Evolutionary conservation across 441 rosid species (phyloP), one percentile per base, ranked within the genome.

Genomic region (Populus trichocarpa): DNA sequence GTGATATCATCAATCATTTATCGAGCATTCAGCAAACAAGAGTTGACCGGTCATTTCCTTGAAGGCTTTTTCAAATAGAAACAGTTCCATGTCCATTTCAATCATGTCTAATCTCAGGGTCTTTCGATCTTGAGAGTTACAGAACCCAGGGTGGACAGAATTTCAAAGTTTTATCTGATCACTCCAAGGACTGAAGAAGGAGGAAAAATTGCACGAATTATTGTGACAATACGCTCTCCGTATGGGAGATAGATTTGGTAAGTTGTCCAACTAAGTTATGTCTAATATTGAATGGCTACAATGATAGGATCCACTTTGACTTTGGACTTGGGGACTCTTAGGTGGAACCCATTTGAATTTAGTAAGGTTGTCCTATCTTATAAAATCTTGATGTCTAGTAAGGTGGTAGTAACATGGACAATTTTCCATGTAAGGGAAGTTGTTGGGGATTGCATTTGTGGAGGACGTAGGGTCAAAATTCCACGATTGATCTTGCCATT

Each of bases 381-480:
- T 28, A 67, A 67, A 13, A 30, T 67, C 70, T 30, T 13, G 20
- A 67, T 16, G 70, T 67, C 22, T 4, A 22, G 28, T 22, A 61
- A 23, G 70, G 2, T 13, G 70, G 67, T 65, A 69, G 71, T 79
- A 35, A 35, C 63, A 75, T 79, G 74, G 81, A 71, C 69, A 77
- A 70, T 84, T 82, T 78, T 83, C 86, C 87, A 80, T 80, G 73
- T 72, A 84, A 36, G 28, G 78, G 86, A 81, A 76, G 86, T 84
- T 85, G 85, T 77, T 74, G 82, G 59, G 66, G 14, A 22, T 22
- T 61, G 66, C 14, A 22, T 71, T 87, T 78, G 89, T 81, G 90
- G 87, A 77, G 78, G 70, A 74, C 79, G 79, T 80, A 42, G 83
- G 86, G 92, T 89, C 88, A 86, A 86, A 79, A 79, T 63, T 77